Evolutionary conservation across 768 basidiomycete species (phyloP), one percentile per base, ranked within the genome.

Genomic region (Suillus occidentalis): DNA sequence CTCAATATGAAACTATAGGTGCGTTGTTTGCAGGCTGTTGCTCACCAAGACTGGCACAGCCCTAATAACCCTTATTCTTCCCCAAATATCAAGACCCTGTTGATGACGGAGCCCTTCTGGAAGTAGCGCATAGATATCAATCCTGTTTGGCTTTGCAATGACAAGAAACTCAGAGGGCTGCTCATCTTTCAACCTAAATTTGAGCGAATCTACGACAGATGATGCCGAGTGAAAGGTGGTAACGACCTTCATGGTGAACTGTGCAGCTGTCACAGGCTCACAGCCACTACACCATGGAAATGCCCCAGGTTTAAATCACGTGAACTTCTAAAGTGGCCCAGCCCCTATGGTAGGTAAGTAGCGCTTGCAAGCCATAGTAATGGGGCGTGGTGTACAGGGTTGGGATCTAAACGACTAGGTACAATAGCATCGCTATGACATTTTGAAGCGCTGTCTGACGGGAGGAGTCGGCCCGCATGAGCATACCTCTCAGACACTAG

Each of bases 191-290:
- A 94, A 81, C 6, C 77, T 78, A 75, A 88, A 92, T 80, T 87
- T 92, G 31, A 89, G 72, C 36, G 91, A 93, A 67, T 81, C 81
- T 10, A 87, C 68, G 58, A 93, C 88, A 1, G 92, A 89, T 2
- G 92, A 90, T 2, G 91, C 84, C 5, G 82, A 83, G 73, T 93
- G 90, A 73, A 92, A 92, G 8, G 92, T 94, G 12, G 88, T 84
- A 39, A 93, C 82, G 66, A 92, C 74, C 65, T 81, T 83, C 84
- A 85, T 85, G 40, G 58, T 18, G 22, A 39, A 22, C 13, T 56
- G 34, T 56, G 6, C 25, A n/a, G 6, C 20, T 36, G 36, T 12
- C 53, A 36, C 53, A 34, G 31, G 31, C 53, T 12, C 53, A 36
- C 53, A 34, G 31, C 53, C 53, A 55, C 34, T 55, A 31, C 8